Evolutionary conservation across 306 rosid genomes (phyloP).

Genomic region (Argentina anserina): DNA sequence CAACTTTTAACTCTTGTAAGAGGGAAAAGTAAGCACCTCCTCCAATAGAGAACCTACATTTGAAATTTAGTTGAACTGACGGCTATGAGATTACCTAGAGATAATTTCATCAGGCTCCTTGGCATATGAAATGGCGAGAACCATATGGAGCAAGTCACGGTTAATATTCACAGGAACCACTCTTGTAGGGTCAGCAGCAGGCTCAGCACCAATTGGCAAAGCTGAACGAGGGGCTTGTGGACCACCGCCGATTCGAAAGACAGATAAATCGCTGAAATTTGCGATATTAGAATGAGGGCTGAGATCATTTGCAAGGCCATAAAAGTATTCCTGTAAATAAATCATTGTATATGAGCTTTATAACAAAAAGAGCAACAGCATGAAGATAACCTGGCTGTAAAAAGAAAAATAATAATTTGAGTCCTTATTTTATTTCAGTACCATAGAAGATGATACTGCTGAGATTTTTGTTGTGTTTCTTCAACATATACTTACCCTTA

Average conservation of each 20-base stretch:
- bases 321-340: conserved; percentile 83
- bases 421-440: background rate
- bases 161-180: conserved; percentile 71
- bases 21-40: background rate
- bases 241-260: conserved; percentile 91
- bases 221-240: conserved; percentile 99
- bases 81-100: conserved; percentile 56
- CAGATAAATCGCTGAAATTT: conserved; percentile 65
- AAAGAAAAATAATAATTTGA: background rate
- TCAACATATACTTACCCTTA: conserved; percentile 48
- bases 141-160: conserved; percentile 71
- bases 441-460: background rate
- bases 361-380: conserved; percentile 1
- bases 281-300: conserved; percentile 88
- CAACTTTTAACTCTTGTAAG: background rate
- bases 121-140: conserved; percentile 90
- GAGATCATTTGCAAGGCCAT: conserved; percentile 86
- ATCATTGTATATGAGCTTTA: conserved; percentile 11
- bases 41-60: background rate
- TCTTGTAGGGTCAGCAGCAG: conserved; percentile 89
- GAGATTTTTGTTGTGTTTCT: background rate
- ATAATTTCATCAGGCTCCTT: conserved; percentile 87
- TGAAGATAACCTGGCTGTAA: conserved; percentile 13
- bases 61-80: background rate
- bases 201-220: conserved; percentile 97